phyloP scores from a whole-genome alignment of 495 filamentous ascomycete genomes.

The Patellaria atrata region DNA sequence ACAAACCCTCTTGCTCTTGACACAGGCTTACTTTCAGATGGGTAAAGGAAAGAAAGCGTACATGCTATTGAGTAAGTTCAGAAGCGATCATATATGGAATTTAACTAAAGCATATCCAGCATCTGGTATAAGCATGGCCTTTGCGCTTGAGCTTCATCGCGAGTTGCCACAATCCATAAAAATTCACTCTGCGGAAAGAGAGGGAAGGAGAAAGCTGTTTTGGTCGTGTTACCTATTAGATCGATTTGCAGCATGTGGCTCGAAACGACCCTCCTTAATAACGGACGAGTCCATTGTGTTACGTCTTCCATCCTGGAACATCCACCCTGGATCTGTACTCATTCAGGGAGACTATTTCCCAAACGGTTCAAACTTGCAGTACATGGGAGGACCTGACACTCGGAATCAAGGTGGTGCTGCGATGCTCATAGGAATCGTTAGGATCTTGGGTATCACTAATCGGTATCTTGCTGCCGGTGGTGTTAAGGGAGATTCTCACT shows the following conservation, averaged over 20 bases:
- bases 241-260: constrained; percentile 62
- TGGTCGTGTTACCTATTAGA: constrained; percentile 79
- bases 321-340: constrained; percentile 37
- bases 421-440: constrained; percentile 68
- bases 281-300: constrained; percentile 59
- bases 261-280: constrained; percentile 60
- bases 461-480: constrained; percentile 72
- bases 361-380: constrained; percentile 55
- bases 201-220: constrained; percentile 60
- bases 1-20: constrained; percentile 62
- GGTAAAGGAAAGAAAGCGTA: constrained; percentile 76
- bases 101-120: constrained; percentile 30
- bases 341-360: constrained; percentile 66
- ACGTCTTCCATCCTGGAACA: constrained; percentile 55
- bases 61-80: constrained; percentile 58
- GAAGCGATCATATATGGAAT: constrained; percentile 10
- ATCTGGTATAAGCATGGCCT: constrained; percentile 64
- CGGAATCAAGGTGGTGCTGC: constrained; percentile 54
- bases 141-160: constrained; percentile 62
- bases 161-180: constrained; percentile 44
- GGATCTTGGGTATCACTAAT: constrained; percentile 70
- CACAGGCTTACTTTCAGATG: constrained; percentile 55
- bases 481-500: constrained; percentile 76
- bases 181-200: constrained; percentile 47
- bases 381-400: constrained; percentile 47